Conservation (phyloP, 2,329 filamentous ascomycete species). For the Lasiodiplodia citricola region DNA sequence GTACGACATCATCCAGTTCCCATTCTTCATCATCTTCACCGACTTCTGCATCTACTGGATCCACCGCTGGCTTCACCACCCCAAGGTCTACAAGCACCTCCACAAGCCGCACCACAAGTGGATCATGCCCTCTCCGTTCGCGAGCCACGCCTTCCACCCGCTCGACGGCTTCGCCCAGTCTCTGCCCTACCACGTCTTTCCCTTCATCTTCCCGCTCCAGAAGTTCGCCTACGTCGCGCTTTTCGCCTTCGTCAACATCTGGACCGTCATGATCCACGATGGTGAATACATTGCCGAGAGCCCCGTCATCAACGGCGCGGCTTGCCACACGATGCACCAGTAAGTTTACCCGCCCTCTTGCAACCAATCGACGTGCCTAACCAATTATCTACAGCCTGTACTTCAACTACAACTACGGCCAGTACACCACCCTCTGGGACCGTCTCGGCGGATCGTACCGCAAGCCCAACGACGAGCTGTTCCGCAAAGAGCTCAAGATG, state of each 20-base stretch:
- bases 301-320: constrained; percentile 90
- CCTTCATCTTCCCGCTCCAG: constrained; percentile 89
- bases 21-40: constrained; percentile 85
- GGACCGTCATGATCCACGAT: constrained; percentile 96
- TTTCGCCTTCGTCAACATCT: constrained; percentile 93
- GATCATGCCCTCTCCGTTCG: constrained; percentile 97
- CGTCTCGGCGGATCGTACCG: constrained; percentile 85
- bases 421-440: constrained; percentile 93
- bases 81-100: constrained; percentile 79
- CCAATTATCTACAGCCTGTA: constrained; percentile 26
- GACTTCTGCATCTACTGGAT: constrained; percentile 93
- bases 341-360: constrained; percentile 56
- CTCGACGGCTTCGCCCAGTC: constrained; percentile 89
- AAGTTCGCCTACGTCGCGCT: constrained; percentile 86
- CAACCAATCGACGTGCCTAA: constrained; percentile 31
- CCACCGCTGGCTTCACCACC: constrained; percentile 84
- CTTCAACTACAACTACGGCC: constrained; percentile 91
- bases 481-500: constrained; percentile 85
- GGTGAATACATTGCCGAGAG: constrained; percentile 92
- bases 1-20: constrained; percentile 85
- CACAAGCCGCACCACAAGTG: constrained; percentile 99
- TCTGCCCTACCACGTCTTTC: constrained; percentile 90
- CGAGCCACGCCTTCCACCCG: constrained; percentile 93
- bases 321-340: constrained; percentile 93
- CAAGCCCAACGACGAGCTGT: constrained; percentile 83